Conservation (phyloP, 139 green algal species). For the Chlamydomonas applanata region DNA sequence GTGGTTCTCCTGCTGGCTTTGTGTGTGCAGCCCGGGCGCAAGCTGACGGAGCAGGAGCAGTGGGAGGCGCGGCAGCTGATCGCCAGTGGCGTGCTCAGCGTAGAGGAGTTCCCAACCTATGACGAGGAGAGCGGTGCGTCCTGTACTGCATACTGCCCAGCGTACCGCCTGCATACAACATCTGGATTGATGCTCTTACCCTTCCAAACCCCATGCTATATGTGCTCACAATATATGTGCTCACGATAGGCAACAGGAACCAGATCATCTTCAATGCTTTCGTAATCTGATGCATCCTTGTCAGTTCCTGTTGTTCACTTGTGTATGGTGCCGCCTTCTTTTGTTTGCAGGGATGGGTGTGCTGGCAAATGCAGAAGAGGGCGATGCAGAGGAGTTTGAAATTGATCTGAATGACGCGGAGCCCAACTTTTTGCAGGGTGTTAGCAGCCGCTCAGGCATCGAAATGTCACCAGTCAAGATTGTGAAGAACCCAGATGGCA, state of each 20-base stretch:
- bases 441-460: conserved; percentile 20
- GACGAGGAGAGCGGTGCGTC: conserved; percentile 75
- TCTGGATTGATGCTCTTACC: too few species aligned
- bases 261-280: too few species aligned
- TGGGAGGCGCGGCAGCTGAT: conserved; percentile 77
- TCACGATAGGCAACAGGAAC: too few species aligned
- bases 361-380: conserved; percentile 40
- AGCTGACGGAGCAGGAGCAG: conserved; percentile 71
- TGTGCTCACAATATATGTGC: too few species aligned
- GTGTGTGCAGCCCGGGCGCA: conserved; percentile 46
- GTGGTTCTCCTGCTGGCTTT: not conserved
- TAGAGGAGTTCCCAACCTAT: conserved; percentile 85
- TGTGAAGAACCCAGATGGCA: conserved; percentile 97
- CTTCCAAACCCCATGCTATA: too few species aligned
- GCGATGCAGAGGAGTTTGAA: conserved; percentile 94
- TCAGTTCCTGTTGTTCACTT: not conserved
- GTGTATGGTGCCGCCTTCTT: not conserved
- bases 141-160: too few species aligned
- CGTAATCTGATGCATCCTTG: too few species aligned
- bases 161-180: too few species aligned
- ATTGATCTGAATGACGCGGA: conserved; percentile 94
- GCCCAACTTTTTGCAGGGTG: conserved; percentile 9
- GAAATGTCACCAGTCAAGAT: conserved; percentile 96
- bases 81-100: conserved; percentile 78
- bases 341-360: conserved; percentile 30